Conservation (phyloP, 1,284 basidiomycete species). For the Apiotrichum sp. region DNA sequence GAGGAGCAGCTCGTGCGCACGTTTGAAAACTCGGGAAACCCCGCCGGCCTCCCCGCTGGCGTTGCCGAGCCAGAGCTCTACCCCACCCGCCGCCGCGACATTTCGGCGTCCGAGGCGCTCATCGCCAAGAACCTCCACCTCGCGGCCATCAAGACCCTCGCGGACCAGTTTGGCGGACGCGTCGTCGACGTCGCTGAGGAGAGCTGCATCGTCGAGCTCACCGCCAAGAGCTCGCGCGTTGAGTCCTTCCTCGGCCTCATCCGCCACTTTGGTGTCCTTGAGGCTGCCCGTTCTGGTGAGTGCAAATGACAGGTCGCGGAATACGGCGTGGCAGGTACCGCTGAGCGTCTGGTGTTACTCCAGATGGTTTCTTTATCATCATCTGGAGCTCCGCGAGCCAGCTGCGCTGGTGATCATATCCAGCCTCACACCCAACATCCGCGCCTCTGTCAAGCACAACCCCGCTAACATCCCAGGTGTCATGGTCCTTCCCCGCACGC, state of each 20-base stretch:
- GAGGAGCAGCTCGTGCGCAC: conserved; percentile 19
- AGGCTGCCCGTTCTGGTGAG: conserved; percentile 83
- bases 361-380: too few species aligned
- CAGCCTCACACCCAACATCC: too few species aligned
- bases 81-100: conserved; percentile 22
- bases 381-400: too few species aligned
- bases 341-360: too few species aligned
- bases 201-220: conserved; percentile 89
- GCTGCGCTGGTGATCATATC: too few species aligned
- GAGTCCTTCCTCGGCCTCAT: conserved; percentile 89
- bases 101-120: conserved; percentile 66
- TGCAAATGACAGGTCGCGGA: too few species aligned
- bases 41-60: conserved; percentile 67
- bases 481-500: conserved; percentile 95
- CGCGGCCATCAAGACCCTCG: conserved; percentile 74
- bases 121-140: conserved; percentile 86
- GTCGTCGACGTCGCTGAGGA: conserved; percentile 94
- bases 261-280: conserved; percentile 90
- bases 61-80: conserved; percentile 44
- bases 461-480: conserved; percentile 56
- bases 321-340: too few species aligned
- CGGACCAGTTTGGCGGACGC: conserved; percentile 83
- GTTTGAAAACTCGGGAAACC: conserved; percentile 9
- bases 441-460: too few species aligned
- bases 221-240: conserved; percentile 83